Percentiles rank a stretch among this genome's conserved stretches.
Conservation (phyloP, 257 asterid genomes). For the Rubia yunnanensis region DNA sequence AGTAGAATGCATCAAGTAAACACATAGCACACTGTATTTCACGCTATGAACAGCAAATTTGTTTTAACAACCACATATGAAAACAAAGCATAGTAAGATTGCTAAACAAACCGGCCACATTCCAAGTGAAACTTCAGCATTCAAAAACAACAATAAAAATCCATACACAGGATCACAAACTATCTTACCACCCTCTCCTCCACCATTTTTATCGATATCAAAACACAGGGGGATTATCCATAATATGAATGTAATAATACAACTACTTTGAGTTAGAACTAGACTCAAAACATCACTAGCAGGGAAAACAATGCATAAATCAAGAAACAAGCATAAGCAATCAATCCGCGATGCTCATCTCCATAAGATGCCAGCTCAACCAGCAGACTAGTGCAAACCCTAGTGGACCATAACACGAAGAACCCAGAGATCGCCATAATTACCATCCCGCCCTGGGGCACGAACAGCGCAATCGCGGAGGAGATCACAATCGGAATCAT, state of each 20-base stretch:
- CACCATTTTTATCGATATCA: background rate
- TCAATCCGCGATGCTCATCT: constrained; percentile 76
- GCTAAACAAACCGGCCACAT: background rate
- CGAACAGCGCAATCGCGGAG: constrained; percentile 67
- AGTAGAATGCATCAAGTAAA: no score
- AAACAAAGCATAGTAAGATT: background rate
- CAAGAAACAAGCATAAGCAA: constrained; percentile 78
- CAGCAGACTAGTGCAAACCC: constrained; percentile 81
- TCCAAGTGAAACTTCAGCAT: background rate
- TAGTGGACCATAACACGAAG: constrained; percentile 74
- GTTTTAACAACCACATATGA: background rate
- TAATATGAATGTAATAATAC: background rate
- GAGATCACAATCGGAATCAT: constrained; percentile 75
- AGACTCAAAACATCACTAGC: constrained; percentile 53
- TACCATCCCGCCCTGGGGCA: constrained; percentile 75
- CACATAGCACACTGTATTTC: background rate
- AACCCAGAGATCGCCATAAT: constrained; percentile 57
- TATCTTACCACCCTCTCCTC: background rate
- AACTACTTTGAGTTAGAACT: background rate
- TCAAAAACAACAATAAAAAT: background rate
- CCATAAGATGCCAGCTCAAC: constrained; percentile 89
- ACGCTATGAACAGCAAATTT: background rate
- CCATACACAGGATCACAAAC: background rate
- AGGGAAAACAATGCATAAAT: constrained; percentile 75
- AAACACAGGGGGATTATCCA: background rate